These are phyloP conservation scores for Cystobasidium pallidum DNA, from an alignment of 1,284 basidiomycete genomes.

Conservation along the genomic window DNA sequence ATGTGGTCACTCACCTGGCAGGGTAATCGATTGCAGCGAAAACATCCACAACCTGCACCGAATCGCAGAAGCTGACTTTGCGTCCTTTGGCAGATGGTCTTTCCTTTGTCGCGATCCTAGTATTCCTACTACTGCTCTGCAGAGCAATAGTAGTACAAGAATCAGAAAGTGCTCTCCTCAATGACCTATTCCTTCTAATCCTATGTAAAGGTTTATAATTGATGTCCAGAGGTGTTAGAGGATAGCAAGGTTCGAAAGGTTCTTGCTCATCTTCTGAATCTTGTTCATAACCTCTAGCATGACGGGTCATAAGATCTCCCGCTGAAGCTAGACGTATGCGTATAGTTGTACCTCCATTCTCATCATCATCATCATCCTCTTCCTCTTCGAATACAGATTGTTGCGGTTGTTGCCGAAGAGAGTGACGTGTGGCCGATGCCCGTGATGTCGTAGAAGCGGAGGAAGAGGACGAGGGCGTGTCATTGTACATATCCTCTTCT, in stretches of 20 bases:
- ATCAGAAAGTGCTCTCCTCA: conserved; percentile 19
- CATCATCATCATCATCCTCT: conserved; percentile 29
- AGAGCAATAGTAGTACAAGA: background rate
- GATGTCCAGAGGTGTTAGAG: conserved; percentile 21
- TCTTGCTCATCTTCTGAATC: background rate
- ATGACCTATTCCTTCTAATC: conserved; percentile 13
- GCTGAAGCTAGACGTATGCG: conserved; percentile 7
- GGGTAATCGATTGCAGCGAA: conserved; percentile 43
- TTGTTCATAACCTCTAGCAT: background rate
- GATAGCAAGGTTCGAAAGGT: conserved; percentile 31
- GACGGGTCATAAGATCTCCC: background rate
- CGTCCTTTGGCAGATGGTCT: background rate
- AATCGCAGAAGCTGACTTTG: conserved; percentile 26
- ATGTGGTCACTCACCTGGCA: conserved; percentile 18
- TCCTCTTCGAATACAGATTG: conserved; percentile 30
- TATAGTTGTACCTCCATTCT: conserved; percentile 16
- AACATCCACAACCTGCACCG: conserved; percentile 41
- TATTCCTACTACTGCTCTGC: background rate
- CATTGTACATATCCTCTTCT: conserved; percentile 42
- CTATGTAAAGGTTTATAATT: conserved; percentile 30
- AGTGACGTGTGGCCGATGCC: background rate
- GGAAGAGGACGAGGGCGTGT: conserved; percentile 24
- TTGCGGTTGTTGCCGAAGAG: background rate
- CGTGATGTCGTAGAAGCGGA: too few species aligned
- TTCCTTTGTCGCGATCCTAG: background rate